Evolutionary conservation across 2,329 filamentous ascomycete species (phyloP), one percentile per base, ranked within the genome.

Genomic region (Dactylonectria estremocensis): DNA sequence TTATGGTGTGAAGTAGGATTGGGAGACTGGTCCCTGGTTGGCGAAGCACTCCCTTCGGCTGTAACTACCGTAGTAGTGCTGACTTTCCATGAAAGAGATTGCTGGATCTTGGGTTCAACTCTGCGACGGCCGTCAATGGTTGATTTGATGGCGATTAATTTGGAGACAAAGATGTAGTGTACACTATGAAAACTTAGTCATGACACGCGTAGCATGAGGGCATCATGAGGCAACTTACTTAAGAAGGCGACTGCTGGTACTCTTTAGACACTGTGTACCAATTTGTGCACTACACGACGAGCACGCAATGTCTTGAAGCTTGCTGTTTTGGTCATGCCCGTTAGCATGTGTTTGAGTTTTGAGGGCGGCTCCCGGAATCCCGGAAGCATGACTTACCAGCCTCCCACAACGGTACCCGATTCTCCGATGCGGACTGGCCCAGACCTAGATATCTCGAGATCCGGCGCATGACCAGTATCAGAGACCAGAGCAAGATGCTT

Each of bases 401-500:
- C 74, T 35, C 76, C 78, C 13, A 84, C 76, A 20, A 84, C 67
- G 1, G 81, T 83, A 4, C 75, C 71, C 40, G 68, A 70, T 45
- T 81, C 78, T 35, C 81, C 82, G 0, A 71, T 22, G 6, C 79
- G 68, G 7, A 77, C 37, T 5, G 68, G 45, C 14, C 80, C 80
- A 1, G 75, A 69, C 31, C 66, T 60, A 18, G 60, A 40, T 16
- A 80, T 60, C 3, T 73, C 66, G 3, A 77, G 67, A 11, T 57
- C 16, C 45, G 61, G 48, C 7, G 37, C 61, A 14, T 67, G 65
- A 46, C 72, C 61, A 3, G 72, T 70, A 3, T 75, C 66, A 5
- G 80, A 64, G 11, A 80, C 71, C 5, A 82, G 82, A n/a, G 79
- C 81, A 59, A 82, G 78, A 64, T 83, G 82, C 22, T 76, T 78